Base-by-base conservation (phyloP, 1,139 yeast species). In the Spathaspora sp. region DNA sequence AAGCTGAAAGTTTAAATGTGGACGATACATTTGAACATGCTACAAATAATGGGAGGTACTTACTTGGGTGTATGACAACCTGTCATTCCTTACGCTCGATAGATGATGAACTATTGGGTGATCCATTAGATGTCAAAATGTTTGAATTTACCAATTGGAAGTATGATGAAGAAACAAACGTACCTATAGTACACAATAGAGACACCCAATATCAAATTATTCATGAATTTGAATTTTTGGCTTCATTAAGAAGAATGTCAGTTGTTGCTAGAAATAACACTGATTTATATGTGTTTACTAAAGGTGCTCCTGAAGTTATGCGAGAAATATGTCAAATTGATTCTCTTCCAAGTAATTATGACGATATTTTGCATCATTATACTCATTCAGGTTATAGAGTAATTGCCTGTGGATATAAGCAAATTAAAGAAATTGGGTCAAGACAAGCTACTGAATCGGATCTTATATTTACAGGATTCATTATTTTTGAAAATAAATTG, bases 271-370 rank as follows among this genome's bases (percentile, higher is more conserved):
- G 61, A 42, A 64, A 65, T 25, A 61, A 66, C 45, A 68, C 66
- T 50, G 38, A 17, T 16, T 17, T 34, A 17, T 34, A 17, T 17
- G 80, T 88, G 0, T 86, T 80, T 60, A 87, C 95, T 11, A 93
- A 93, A 61, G 99, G 99, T 43, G 99, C 99, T 0, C 99, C 99
- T 0, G 99, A 93, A 63, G 89, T 91, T n/a, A 88, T 93, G 78
- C 72, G 77, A 33, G 86, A 83, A 25, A 81, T 93, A 37, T 93
- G 99, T 66, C 68, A 70, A 15, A 80, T 82, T 1, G 81, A 78
- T 17, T 70, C 91, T 0, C 65, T 95, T 39, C 99, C 99, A 0
- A 61, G 64, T 1, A 80, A 90, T 58, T 95, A 80, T 61, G 86
- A 86, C 23, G 87, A 86, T 38, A 62, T 87, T 18, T 72, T 95